Conservation (phyloP, 164 flowering plant species). For the Sextonia rubra region DNA sequence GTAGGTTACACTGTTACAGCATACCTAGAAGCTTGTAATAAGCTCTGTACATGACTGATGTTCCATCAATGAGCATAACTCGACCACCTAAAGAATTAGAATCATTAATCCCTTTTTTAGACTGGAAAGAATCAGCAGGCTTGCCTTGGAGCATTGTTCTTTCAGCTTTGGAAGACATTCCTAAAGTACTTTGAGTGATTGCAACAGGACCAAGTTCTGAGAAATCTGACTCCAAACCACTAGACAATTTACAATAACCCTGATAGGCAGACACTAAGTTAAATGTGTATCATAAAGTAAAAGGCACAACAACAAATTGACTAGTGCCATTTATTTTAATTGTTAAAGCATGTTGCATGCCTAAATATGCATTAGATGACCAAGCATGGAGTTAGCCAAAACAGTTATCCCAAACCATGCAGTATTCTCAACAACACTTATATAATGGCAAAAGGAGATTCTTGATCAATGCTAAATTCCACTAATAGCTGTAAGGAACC, state of each 20-base stretch:
- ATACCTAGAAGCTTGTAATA: conserved; percentile 84
- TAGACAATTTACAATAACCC: conserved; percentile 33
- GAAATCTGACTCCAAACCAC: conserved; percentile 13
- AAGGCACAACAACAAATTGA: background rate
- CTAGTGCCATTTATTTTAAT: background rate
- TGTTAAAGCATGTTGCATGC: background rate
- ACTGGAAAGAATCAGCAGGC: conserved; percentile 16
- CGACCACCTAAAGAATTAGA: conserved; percentile 46
- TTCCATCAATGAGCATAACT: conserved; percentile 95
- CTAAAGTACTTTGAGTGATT: conserved; percentile 16
- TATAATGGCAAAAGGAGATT: background rate
- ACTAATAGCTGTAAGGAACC: background rate
- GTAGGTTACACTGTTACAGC: conserved; percentile 5
- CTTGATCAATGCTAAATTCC: background rate
- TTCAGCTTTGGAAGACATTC: conserved; percentile 22
- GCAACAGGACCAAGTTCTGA: conserved; percentile 19
- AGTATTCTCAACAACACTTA: background rate
- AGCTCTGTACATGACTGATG: conserved; percentile 77
- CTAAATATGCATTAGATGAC: background rate
- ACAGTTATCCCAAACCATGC: background rate
- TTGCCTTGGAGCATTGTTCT: conserved; percentile 14
- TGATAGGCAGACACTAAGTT: conserved; percentile 10
- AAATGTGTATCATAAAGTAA: background rate
- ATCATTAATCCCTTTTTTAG: conserved; percentile 17
- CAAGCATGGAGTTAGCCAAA: background rate